These are phyloP conservation scores for Quercus ilex DNA, from an alignment of 306 rosid species.

Conservation along the genomic window DNA sequence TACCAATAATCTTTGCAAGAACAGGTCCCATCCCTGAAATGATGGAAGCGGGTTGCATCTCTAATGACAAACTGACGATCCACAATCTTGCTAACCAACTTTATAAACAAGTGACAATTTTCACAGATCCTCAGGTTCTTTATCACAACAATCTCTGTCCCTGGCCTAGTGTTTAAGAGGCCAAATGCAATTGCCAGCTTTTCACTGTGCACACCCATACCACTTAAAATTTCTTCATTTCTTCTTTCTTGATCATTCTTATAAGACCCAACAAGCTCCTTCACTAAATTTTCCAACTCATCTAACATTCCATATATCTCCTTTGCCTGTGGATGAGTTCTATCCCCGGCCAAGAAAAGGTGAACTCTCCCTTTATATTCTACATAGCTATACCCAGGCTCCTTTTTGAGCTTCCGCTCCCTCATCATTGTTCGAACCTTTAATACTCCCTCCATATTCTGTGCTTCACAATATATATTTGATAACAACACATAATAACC, in stretches of 20 bases:
- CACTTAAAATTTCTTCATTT: conserved; percentile 35
- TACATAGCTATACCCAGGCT: conserved; percentile 77
- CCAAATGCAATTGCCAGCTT: conserved; percentile 70
- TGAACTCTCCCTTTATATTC: conserved; percentile 66
- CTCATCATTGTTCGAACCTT: conserved; percentile 78
- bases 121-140: conserved; percentile 83
- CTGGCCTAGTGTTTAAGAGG: conserved; percentile 51
- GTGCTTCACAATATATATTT: conserved; percentile 62
- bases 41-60: conserved; percentile 91
- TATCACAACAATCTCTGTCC: conserved; percentile 64
- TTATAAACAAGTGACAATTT: conserved; percentile 75
- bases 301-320: conserved; percentile 58
- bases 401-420: conserved; percentile 63
- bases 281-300: conserved; percentile 54
- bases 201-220: conserved; percentile 75
- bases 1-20: conserved; percentile 93
- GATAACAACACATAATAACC: conserved; percentile 86
- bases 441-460: conserved; percentile 56
- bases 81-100: conserved; percentile 72
- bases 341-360: conserved; percentile 72
- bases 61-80: conserved; percentile 70
- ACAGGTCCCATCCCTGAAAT: conserved; percentile 70
- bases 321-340: conserved; percentile 43
- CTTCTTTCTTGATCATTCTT: conserved; percentile 26
- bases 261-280: conserved; percentile 27